A percentile compares a stretch with the other conserved stretches of the same genome.
Conservation (phyloP, 192 early-diverging fungal genomes). For the Podila horticola region DNA sequence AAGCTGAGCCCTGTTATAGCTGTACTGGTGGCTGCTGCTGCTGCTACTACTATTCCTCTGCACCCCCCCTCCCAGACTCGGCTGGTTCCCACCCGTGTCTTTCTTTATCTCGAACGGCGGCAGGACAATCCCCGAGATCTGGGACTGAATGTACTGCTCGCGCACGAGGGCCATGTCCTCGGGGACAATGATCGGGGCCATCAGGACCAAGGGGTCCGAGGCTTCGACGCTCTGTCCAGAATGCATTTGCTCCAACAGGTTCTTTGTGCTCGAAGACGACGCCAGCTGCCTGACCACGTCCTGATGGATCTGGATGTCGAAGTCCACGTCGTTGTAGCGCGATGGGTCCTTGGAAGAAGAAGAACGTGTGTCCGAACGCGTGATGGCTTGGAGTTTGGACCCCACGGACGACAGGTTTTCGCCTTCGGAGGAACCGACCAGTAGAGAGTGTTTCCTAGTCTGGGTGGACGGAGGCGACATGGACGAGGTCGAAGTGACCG, state of each 20-base stretch:
- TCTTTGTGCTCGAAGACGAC: not conserved
- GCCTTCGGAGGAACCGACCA: too few species aligned
- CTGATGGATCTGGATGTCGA: slow-evolving; percentile 34
- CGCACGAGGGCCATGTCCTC: slow-evolving; percentile 21
- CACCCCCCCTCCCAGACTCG: not conserved
- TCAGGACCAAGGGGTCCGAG: slow-evolving; percentile 24
- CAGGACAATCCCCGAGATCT: slow-evolving; percentile 18
- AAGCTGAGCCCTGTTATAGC: too few species aligned
- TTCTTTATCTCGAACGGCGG: slow-evolving; percentile 24
- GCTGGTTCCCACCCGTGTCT: not conserved
- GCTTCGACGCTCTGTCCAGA: slow-evolving; percentile 13
- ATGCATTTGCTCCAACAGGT: not conserved
- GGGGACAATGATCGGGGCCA: slow-evolving; percentile 36
- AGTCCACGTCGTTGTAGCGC: slow-evolving; percentile 19
- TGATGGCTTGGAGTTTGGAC: not conserved
- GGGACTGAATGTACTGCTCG: slow-evolving; percentile 22
- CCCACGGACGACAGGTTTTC: not conserved
- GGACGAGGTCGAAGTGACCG: slow-evolving; percentile 9
- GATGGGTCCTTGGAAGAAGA: not conserved
- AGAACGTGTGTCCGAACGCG: not conserved
- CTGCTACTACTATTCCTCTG: too few species aligned
- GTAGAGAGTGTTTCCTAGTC: slow-evolving; percentile 8
- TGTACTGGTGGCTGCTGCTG: too few species aligned
- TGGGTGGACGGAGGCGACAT: slow-evolving; percentile 12
- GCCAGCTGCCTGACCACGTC: slow-evolving; percentile 21